These are phyloP conservation scores for Blepharisma undulans DNA, from an alignment of 169 alveolate species.

Conservation along the genomic window DNA sequence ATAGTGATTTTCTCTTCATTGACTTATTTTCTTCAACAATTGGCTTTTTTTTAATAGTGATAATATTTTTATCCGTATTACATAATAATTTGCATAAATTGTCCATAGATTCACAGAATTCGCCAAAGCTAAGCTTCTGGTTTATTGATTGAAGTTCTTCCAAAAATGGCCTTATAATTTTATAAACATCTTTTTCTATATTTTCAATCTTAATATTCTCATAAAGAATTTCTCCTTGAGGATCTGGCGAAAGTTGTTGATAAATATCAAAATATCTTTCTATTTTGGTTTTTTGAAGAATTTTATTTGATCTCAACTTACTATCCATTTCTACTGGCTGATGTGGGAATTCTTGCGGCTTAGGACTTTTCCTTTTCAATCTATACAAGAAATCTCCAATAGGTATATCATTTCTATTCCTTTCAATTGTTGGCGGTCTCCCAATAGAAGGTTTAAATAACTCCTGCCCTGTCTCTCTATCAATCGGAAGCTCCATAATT, in stretches of 20 bases:
- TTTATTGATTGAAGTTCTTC: not conserved
- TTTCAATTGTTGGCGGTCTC: not conserved
- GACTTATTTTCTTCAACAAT: not conserved
- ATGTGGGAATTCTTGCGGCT: not conserved
- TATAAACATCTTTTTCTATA: not conserved
- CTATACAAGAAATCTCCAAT: not conserved
- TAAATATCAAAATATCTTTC: not conserved
- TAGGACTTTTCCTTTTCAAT: not conserved
- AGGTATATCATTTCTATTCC: not conserved
- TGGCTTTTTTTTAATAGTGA: not conserved
- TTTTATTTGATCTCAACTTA: not conserved
- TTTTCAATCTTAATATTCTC: not conserved
- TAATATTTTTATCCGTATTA: not conserved
- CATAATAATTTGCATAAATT: not conserved
- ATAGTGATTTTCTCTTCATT: not conserved
- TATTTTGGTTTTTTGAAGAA: not conserved
- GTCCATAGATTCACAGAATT: slow-evolving; percentile 3
- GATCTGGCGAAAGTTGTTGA: not conserved
- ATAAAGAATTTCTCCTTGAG: not conserved
- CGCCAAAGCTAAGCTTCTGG: not conserved
- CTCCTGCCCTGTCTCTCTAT: not conserved
- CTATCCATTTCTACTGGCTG: not conserved
- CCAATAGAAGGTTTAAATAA: not conserved
- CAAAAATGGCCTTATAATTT: not conserved
- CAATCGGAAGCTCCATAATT: not conserved